phyloP scores from a whole-genome alignment of 208 protist species.

The Eutreptiella sp. region DNA sequence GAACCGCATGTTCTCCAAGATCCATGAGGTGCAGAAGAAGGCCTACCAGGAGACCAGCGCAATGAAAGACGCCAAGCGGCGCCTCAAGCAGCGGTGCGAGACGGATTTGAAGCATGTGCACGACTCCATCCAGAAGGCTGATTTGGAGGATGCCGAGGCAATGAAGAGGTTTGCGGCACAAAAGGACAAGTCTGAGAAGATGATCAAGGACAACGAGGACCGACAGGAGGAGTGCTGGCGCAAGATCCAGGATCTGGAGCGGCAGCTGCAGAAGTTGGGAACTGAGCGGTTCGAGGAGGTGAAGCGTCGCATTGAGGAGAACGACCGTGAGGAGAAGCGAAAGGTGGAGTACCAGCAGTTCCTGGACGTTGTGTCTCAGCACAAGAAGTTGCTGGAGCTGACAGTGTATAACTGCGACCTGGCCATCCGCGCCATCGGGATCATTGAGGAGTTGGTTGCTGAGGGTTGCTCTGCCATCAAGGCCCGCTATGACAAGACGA shows the following conservation, averaged over 20 bases:
- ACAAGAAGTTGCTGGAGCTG: constrained; percentile 67
- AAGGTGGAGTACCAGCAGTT: constrained; percentile 76
- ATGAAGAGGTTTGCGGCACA: constrained; percentile 57
- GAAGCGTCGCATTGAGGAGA: constrained; percentile 71
- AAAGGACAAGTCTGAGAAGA: constrained; percentile 63
- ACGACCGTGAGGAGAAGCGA: constrained; percentile 62
- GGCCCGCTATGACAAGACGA: constrained; percentile 62
- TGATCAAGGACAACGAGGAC: constrained; percentile 57
- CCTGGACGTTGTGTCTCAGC: constrained; percentile 60
- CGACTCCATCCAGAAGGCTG: constrained; percentile 63
- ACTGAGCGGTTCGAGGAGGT: constrained; percentile 69
- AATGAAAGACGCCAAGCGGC: constrained; percentile 66
- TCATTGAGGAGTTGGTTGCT: constrained; percentile 61
- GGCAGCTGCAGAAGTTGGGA: constrained; percentile 59
- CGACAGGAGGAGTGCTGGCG: constrained; percentile 64
- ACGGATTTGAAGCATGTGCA: constrained; percentile 61
- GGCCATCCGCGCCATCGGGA: constrained; percentile 50
- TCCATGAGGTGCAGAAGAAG: constrained; percentile 61
- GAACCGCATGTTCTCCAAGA: constrained; percentile 43
- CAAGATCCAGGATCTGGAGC: constrained; percentile 67
- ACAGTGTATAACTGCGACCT: constrained; percentile 70
- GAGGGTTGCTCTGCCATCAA: constrained; percentile 60
- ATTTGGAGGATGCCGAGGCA: constrained; percentile 65
- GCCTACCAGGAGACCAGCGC: constrained; percentile 58
- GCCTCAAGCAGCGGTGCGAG: constrained; percentile 63